Evolutionary conservation across 805 yeast species (phyloP), one percentile per base, ranked within the genome.

Genomic region (Hanseniaspora singularis): DNA sequence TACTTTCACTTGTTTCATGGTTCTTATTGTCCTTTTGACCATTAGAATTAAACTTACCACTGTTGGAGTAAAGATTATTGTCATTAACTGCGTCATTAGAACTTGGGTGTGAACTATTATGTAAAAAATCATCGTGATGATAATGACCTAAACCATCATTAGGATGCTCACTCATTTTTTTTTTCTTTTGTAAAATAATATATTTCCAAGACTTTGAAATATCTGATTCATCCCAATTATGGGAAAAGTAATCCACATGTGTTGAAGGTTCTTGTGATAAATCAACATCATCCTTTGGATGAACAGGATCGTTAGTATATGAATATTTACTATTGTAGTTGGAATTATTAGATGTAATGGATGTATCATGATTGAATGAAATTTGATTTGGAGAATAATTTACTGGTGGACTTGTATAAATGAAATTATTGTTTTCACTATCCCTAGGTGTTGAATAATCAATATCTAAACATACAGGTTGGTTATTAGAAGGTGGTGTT

Each of bases 121-220:
- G n/a, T n/a, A n/a, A n/a, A n/a, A n/a, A n/a, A n/a, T 44, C 41
- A 19, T 44, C 48, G 14, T 44, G 48, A 15, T 44, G 41, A 3
- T 22, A 16, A 2, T 37, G 22, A 1, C 48, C 48, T 16, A 43
- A n/a, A 12, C 28, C 4, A 26, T 44, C 48, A 14, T 43, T 39
- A 7, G 33, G 28, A 9, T 39, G 39, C 16, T 46, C 44, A 11
- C 33, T 39, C n/a, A 27, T 26, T 28, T 58, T 57, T 52, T 59
- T 61, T 50, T 83, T 83, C 38, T 94, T 74, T 55, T 82, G 77
- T 51, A 77, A 65, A 36, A 86, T 87, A 49, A 92, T 81, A 60
- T 92, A 92, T 54, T 95, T 72, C 99, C 99, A 92, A 26, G 96
- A 85, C 52, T 84, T 84, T 11, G 94, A 84, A 26, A 92, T 84